Evolutionary conservation across 2,329 filamentous ascomycete species (phyloP).

Genomic region (Hymenoscyphus albidus): DNA sequence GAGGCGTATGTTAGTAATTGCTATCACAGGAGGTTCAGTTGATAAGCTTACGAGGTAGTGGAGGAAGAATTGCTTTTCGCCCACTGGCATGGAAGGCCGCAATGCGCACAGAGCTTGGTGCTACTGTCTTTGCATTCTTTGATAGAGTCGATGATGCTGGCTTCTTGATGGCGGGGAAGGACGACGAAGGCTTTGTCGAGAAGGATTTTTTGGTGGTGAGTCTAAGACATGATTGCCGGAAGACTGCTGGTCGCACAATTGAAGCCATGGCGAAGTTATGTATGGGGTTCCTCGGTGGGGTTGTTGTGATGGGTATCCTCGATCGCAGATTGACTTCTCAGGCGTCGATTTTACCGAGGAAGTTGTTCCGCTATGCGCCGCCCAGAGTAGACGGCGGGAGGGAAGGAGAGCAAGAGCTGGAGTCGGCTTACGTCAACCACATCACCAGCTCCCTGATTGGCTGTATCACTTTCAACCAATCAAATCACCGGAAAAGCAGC

Average conservation of each 20-base stretch:
- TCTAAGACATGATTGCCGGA: constrained; percentile 44
- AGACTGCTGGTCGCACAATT: constrained; percentile 46
- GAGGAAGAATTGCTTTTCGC: constrained; percentile 72
- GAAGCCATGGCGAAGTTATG: constrained; percentile 45
- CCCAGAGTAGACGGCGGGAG: neutral
- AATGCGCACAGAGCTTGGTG: constrained; percentile 46
- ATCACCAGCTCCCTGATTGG: constrained; percentile 26
- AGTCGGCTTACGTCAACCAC: constrained; percentile 7
- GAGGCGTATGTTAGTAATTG: constrained; percentile 42
- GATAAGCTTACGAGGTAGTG: constrained; percentile 70
- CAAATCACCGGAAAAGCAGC: constrained; percentile 15
- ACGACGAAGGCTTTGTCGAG: constrained; percentile 38
- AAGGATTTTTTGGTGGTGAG: constrained; percentile 42
- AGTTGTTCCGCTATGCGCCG: constrained; percentile 12
- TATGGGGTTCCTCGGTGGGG: constrained; percentile 13
- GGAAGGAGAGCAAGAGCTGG: neutral
- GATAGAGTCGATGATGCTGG: constrained; percentile 28
- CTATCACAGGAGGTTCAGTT: neutral
- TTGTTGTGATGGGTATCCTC: constrained; percentile 4
- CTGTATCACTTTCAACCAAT: constrained; percentile 6
- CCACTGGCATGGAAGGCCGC: constrained; percentile 85
- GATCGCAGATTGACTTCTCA: constrained; percentile 9
- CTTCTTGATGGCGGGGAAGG: constrained; percentile 34
- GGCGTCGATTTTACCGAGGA: constrained; percentile 13
- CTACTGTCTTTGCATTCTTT: constrained; percentile 36